phyloP scores from a whole-genome alignment of 2,329 filamentous ascomycete genomes.

The Tolypocladium sp. region DNA sequence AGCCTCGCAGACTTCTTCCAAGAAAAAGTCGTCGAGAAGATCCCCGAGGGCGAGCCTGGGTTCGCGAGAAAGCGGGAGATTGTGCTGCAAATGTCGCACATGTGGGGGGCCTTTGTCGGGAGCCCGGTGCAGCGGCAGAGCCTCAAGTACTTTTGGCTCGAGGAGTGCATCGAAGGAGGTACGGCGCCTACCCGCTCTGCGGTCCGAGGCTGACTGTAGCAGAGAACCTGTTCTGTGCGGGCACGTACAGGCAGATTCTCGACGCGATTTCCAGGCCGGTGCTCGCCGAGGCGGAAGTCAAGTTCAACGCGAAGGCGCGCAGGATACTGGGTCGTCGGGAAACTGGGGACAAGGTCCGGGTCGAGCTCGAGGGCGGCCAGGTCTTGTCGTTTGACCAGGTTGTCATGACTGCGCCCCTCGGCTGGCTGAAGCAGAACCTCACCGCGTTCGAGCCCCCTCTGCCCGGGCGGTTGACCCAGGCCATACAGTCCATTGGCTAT shows the following conservation, averaged over 20 bases:
- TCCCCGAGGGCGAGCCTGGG: slow-evolving; percentile 33
- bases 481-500: slow-evolving; percentile 58
- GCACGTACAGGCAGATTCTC: slow-evolving; percentile 51
- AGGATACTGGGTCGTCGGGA: slow-evolving; percentile 26
- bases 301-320: slow-evolving; percentile 36
- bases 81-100: slow-evolving; percentile 46
- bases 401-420: slow-evolving; percentile 58
- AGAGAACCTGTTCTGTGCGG: slow-evolving; percentile 53
- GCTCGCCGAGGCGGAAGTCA: slow-evolving; percentile 43
- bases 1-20: slow-evolving; percentile 48
- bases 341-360: slow-evolving; percentile 23
- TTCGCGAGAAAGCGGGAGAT: slow-evolving; percentile 30
- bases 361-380: slow-evolving; percentile 37
- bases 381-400: slow-evolving; percentile 54
- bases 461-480: slow-evolving; percentile 45
- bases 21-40: slow-evolving; percentile 31
- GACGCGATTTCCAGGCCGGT: slow-evolving; percentile 49
- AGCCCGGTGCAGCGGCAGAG: slow-evolving; percentile 56
- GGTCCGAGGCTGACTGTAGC: not conserved
- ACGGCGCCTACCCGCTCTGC: slow-evolving; percentile 7
- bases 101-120: slow-evolving; percentile 66
- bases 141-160: slow-evolving; percentile 68
- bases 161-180: slow-evolving; percentile 68
- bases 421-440: slow-evolving; percentile 55
- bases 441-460: slow-evolving; percentile 53